Conservation (phyloP, 192 early-diverging fungal genomes). For the Coemansia sp. region DNA sequence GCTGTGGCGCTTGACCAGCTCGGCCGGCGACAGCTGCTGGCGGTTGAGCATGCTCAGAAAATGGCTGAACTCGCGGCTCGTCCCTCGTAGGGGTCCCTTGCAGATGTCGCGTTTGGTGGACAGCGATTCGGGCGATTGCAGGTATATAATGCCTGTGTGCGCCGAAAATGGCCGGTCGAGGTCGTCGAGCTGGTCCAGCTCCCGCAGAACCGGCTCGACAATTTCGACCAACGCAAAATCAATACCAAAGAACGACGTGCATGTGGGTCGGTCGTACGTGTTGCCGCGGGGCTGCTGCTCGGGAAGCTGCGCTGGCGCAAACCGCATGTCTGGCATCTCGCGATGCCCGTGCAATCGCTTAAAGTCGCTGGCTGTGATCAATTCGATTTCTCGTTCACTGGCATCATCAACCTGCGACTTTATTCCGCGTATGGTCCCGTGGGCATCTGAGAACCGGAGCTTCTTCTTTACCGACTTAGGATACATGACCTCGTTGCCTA, state of each 20-base stretch:
- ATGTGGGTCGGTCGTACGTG: conserved; percentile 14
- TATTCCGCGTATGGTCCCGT: neutral
- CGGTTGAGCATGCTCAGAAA: conserved; percentile 28
- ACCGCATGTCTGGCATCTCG: conserved; percentile 20
- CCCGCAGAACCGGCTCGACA: conserved; percentile 20
- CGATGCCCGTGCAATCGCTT: conserved; percentile 8
- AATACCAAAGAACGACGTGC: conserved; percentile 3
- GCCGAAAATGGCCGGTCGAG: conserved; percentile 37
- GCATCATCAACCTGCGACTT: conserved; percentile 22
- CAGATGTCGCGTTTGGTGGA: conserved; percentile 18
- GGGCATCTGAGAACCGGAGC: conserved; percentile 5
- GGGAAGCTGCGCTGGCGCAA: conserved; percentile 6
- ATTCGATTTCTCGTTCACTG: conserved; percentile 18
- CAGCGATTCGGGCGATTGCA: conserved; percentile 38
- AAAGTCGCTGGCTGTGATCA: conserved; percentile 14
- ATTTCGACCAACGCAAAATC: conserved; percentile 16
- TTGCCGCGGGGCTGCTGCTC: conserved; percentile 11
- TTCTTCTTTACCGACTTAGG: neutral
- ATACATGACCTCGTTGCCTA: neutral
- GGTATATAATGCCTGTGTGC: conserved; percentile 33
- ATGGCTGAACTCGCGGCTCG: conserved; percentile 29
- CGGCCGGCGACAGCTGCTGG: conserved; percentile 6
- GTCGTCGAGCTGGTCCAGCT: conserved; percentile 38
- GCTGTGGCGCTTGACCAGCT: conserved; percentile 21
- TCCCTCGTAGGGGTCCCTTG: conserved; percentile 35